Conservation (phyloP, 2,329 filamentous ascomycete species). For the Alternaria gaisen region DNA sequence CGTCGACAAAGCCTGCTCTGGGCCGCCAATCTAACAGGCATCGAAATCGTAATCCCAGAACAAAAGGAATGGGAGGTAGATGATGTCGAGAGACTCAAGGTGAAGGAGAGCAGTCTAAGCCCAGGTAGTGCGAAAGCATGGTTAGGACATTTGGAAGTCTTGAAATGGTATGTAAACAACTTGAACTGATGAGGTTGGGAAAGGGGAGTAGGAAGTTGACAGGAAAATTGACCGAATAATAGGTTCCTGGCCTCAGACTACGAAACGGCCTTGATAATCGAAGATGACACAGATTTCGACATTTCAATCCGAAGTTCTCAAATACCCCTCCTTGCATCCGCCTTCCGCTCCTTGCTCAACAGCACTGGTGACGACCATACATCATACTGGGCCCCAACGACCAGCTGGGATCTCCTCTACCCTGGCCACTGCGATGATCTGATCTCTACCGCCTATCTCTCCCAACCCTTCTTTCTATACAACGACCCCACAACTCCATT, state of each 20-base stretch:
- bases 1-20: conserved; percentile 47
- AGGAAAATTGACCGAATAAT: neutral
- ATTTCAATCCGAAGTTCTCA: conserved; percentile 28
- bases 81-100: conserved; percentile 42
- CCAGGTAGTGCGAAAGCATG: conserved; percentile 52
- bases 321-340: conserved; percentile 29
- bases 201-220: neutral
- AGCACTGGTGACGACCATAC: conserved; percentile 7
- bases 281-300: conserved; percentile 43
- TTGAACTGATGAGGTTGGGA: neutral
- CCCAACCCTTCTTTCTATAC: conserved; percentile 34
- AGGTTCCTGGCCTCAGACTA: conserved; percentile 28
- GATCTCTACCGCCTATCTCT: conserved; percentile 26
- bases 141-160: conserved; percentile 52
- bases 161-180: conserved; percentile 39
- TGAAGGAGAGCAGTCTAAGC: conserved; percentile 41
- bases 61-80: conserved; percentile 51
- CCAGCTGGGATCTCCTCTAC: conserved; percentile 51
- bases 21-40: conserved; percentile 50
- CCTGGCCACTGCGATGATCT: conserved; percentile 54
- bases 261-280: conserved; percentile 38
- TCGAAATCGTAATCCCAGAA: conserved; percentile 50
- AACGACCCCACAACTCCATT: conserved; percentile 43
- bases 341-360: conserved; percentile 25
- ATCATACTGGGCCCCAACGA: conserved; percentile 43